Evolutionary conservation across 2,329 filamentous ascomycete species (phyloP).

Genomic region (Nemania sp.): DNA sequence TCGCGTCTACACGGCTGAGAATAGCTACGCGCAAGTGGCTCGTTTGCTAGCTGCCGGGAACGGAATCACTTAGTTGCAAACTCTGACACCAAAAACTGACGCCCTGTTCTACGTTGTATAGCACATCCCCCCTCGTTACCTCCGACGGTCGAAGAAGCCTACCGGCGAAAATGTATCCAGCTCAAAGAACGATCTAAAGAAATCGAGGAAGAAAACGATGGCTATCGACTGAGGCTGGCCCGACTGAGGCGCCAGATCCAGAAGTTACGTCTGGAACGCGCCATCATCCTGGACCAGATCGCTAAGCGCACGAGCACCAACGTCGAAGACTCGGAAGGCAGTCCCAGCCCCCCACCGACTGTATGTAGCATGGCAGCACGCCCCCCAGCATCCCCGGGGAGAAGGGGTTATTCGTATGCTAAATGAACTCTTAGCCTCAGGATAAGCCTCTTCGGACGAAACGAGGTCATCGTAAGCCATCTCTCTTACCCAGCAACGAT

Average conservation of each 20-base stretch:
- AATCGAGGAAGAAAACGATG: conserved; percentile 89
- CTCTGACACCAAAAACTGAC: conserved; percentile 43
- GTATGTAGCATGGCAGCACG: conserved; percentile 51
- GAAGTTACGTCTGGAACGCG: conserved; percentile 87
- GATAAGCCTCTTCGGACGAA: conserved; percentile 78
- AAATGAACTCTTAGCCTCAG: conserved; percentile 61
- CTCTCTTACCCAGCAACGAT: conserved; percentile 52
- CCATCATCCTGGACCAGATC: conserved; percentile 74
- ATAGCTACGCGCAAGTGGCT: too few relatives aligned
- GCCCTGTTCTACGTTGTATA: conserved; percentile 36
- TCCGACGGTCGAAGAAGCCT: conserved; percentile 92
- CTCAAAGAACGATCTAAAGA: conserved; percentile 89
- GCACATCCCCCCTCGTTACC: conserved; percentile 67
- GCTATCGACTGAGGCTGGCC: conserved; percentile 75
- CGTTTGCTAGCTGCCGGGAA: neutral
- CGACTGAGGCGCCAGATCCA: conserved; percentile 84
- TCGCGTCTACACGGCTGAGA: too few relatives aligned
- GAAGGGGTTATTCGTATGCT: conserved; percentile 25
- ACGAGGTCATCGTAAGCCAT: conserved; percentile 69
- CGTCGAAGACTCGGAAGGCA: conserved; percentile 78
- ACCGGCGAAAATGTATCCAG: conserved; percentile 94
- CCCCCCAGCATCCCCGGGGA: conserved; percentile 9
- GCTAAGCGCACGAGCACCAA: conserved; percentile 74
- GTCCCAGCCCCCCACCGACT: conserved; percentile 78
- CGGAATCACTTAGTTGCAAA: neutral